Conservation (phyloP, 2,329 filamentous ascomycete genomes). For the Sporothrix brunneoviolacea region DNA sequence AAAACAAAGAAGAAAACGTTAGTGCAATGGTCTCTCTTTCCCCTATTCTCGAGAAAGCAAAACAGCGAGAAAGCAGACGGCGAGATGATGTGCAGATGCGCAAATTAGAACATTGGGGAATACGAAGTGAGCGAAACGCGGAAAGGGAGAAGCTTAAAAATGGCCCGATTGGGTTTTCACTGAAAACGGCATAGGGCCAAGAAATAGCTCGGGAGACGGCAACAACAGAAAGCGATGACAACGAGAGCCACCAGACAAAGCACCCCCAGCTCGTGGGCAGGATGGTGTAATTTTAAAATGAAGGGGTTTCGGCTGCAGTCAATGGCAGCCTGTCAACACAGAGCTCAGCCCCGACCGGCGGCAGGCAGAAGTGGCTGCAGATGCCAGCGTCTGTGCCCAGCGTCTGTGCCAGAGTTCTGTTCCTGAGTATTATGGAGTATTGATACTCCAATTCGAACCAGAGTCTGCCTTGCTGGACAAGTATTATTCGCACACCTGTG, state of each 20-base stretch:
- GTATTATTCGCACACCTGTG: no score
- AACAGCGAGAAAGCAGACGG: no score
- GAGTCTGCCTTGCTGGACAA: no score
- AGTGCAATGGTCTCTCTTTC: neutral
- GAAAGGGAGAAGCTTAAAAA: neutral
- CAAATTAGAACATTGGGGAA: neutral
- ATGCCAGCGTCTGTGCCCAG: no score
- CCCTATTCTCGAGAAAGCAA: no score
- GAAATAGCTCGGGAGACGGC: neutral
- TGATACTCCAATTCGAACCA: no score
- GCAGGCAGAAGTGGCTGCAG: neutral
- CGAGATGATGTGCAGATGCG: conserved; percentile 2
- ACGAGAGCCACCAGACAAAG: no score
- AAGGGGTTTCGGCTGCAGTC: neutral
- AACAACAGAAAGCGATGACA: no score
- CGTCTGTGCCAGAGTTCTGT: no score
- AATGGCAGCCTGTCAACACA: neutral
- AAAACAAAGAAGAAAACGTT: neutral
- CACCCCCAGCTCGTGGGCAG: no score
- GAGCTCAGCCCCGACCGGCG: neutral
- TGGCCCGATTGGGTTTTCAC: neutral
- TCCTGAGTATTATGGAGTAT: no score
- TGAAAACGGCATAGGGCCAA: neutral
- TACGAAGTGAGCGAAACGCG: neutral
- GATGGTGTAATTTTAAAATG: neutral